Evolutionary conservation across 2,329 filamentous ascomycete species (phyloP).

Genomic region (Diaporthe aspalathi): DNA sequence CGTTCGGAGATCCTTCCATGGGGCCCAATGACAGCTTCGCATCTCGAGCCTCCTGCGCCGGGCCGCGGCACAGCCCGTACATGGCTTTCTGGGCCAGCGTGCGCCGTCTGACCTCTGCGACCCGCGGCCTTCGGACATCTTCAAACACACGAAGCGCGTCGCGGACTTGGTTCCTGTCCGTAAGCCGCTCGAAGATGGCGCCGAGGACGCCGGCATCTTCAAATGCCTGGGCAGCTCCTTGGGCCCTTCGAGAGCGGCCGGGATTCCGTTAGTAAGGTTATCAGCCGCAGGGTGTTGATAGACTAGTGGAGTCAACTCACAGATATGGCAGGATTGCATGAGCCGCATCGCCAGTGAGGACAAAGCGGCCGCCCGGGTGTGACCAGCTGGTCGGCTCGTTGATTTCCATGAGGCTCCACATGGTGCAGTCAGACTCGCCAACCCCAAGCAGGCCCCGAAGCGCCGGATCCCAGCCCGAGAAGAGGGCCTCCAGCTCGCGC

Average conservation of each 20-base stretch:
- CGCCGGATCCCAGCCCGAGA: not conserved
- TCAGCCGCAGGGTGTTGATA: too few species aligned
- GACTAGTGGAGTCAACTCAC: not conserved
- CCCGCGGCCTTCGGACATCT: not conserved
- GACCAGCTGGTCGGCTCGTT: not conserved
- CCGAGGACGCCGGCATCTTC: conserved; percentile 8
- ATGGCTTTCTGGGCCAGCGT: not conserved
- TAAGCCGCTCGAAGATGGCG: not conserved
- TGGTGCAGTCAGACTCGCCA: not conserved
- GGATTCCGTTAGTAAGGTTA: too few species aligned
- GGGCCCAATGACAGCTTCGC: not conserved
- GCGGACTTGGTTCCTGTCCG: not conserved
- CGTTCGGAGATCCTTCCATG: too few species aligned
- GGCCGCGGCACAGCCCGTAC: not conserved
- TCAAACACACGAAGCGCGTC: conserved; percentile 12
- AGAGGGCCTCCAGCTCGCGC: not conserved
- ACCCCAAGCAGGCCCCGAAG: not conserved
- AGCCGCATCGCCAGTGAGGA: conserved; percentile 2
- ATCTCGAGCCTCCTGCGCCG: not conserved
- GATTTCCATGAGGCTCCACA: not conserved
- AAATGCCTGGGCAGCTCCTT: conserved; percentile 5
- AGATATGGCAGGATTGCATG: conserved; percentile 1
- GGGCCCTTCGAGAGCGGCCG: not conserved
- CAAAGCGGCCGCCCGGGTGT: not conserved
- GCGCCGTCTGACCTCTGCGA: not conserved